phyloP scores from a whole-genome alignment of 2,329 filamentous ascomycete genomes.

The Anisogramma anomala region DNA sequence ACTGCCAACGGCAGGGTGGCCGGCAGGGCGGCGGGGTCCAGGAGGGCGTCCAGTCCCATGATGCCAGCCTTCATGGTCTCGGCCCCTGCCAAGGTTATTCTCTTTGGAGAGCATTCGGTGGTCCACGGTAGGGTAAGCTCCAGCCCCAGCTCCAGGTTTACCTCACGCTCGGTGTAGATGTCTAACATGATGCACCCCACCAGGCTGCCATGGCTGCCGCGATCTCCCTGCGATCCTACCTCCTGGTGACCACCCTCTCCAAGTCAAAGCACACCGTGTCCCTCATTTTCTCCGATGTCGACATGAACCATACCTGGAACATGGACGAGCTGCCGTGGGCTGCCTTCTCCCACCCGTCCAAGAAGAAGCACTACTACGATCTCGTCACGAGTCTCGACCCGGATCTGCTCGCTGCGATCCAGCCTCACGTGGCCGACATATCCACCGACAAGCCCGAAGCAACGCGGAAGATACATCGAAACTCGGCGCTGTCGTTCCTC shows the following conservation, averaged over 20 bases:
- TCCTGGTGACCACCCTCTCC: constrained; percentile 86
- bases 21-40: constrained; percentile 30
- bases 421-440: constrained; percentile 64
- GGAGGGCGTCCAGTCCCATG: constrained; percentile 53
- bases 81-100: constrained; percentile 94
- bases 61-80: constrained; percentile 96
- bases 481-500: constrained; percentile 74
- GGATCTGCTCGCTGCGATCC: constrained; percentile 68
- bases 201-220: constrained; percentile 87
- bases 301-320: constrained; percentile 82
- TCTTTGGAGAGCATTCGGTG: constrained; percentile 96
- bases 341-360: constrained; percentile 63
- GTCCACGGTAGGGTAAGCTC: constrained; percentile 74
- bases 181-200: constrained; percentile 9
- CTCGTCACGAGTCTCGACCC: constrained; percentile 72
- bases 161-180: background rate
- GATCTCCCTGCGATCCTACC: constrained; percentile 89
- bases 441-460: constrained; percentile 56
- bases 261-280: constrained; percentile 84
- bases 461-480: constrained; percentile 71
- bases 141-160: background rate
- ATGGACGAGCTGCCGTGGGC: constrained; percentile 87
- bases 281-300: constrained; percentile 82
- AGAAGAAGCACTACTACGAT: constrained; percentile 94
- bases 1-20: constrained; percentile 18